Percentiles rank a stretch among this genome's conserved stretches.
Conservation (phyloP, 768 basidiomycete genomes). For the Lepiota brunneoincarnata region DNA sequence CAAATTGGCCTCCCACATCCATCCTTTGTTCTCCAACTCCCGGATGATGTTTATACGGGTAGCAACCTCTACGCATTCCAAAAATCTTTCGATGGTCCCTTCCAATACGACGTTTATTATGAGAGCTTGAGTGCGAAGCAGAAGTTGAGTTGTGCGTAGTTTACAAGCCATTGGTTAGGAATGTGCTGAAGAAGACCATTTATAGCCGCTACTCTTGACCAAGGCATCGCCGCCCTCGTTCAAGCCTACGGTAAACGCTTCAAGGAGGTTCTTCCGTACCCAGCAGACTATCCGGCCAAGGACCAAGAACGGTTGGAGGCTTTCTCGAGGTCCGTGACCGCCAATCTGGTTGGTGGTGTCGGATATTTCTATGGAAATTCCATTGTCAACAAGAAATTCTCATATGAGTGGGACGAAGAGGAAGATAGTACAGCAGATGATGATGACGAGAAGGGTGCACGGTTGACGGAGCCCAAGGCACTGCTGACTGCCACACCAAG, state of each 20-base stretch:
- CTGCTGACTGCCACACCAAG: conserved; percentile 93
- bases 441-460: conserved; percentile 49
- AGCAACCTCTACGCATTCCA: conserved; percentile 89
- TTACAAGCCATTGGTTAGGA: background rate
- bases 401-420: conserved; percentile 88
- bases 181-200: conserved; percentile 5
- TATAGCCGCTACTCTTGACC: conserved; percentile 62
- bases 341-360: conserved; percentile 89
- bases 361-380: conserved; percentile 94
- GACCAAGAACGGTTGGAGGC: conserved; percentile 48
- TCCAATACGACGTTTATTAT: conserved; percentile 88
- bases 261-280: conserved; percentile 64
- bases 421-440: conserved; percentile 37
- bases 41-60: conserved; percentile 67
- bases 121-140: conserved; percentile 71
- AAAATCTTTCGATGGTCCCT: conserved; percentile 79
- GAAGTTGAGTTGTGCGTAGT: conserved; percentile 58
- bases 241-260: conserved; percentile 67
- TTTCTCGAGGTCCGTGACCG: conserved; percentile 88
- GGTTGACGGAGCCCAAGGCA: conserved; percentile 68
- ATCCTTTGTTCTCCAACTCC: conserved; percentile 71
- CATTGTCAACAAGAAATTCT: conserved; percentile 80
- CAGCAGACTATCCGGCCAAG: conserved; percentile 47
- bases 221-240: conserved; percentile 66
- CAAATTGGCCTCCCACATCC: conserved; percentile 64